phyloP scores from a whole-genome alignment of 495 filamentous ascomycete genomes.

The Aspergillus cristatus region DNA sequence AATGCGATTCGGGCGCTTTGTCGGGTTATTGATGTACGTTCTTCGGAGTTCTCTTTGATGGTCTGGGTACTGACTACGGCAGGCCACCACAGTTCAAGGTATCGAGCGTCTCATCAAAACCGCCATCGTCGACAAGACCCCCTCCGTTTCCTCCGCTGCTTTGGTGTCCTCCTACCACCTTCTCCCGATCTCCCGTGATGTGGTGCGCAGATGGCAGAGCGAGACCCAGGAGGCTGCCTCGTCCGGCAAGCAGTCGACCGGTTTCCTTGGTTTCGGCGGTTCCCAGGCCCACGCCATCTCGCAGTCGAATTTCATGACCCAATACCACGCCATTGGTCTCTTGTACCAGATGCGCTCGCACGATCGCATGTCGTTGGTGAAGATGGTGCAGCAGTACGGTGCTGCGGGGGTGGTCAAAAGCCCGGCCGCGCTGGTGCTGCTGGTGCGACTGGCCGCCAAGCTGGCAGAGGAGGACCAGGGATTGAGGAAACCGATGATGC shows the following conservation, averaged over 20 bases:
- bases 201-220: constrained; percentile 96
- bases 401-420: constrained; percentile 88
- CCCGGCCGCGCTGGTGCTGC: constrained; percentile 81
- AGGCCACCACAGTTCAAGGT: constrained; percentile 94
- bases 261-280: constrained; percentile 82
- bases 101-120: constrained; percentile 99
- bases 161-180: constrained; percentile 98
- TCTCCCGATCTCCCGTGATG: constrained; percentile 87
- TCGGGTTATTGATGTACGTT: constrained; percentile 84
- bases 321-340: constrained; percentile 97
- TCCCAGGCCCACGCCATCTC: constrained; percentile 53
- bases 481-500: constrained; percentile 88
- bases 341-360: constrained; percentile 97
- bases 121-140: constrained; percentile 97
- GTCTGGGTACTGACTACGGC: constrained; percentile 1
- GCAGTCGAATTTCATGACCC: constrained; percentile 83
- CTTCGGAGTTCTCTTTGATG: not conserved
- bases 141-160: constrained; percentile 93
- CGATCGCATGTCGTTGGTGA: constrained; percentile 97
- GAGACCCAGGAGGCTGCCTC: constrained; percentile 97
- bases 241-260: constrained; percentile 73
- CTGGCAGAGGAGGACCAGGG: constrained; percentile 86
- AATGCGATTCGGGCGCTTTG: constrained; percentile 96
- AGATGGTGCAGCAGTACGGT: constrained; percentile 99
- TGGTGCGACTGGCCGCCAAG: constrained; percentile 89